Evolutionary conservation across 164 flowering plant species (phyloP), one percentile per base, ranked within the genome.

Genomic region (Vitis labrusca): DNA sequence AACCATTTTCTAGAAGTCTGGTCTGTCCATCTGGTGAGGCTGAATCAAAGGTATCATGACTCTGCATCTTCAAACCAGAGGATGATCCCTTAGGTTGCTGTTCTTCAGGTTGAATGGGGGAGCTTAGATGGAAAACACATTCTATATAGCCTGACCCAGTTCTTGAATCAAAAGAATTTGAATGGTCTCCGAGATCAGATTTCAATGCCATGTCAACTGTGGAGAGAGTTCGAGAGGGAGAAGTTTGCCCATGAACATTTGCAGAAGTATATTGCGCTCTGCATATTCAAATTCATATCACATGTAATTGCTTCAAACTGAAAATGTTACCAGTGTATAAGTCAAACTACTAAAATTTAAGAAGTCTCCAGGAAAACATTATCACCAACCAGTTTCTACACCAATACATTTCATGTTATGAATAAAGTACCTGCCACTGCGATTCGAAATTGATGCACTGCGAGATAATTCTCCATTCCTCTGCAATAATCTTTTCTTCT

Each of bases 361-460:
- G 19, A 50, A 13, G 10, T 10, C 54, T 15, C 55, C 2, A 16
- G 27, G 19, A 60, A 10, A 70, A 50, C 17, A 57, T 48, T 32
- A 54, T 7, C 10, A 27, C 1, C 29, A 56, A 59, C 6, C 47
- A 61, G 15, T 17, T 51, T 30, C 51, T 49, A 58, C 29, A 65
- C 16, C 50, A 47, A n/a, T 16, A 30, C 37, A 66, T 0, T 64
- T 50, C 49, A 63, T 17, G n/a, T n/a, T n/a, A 72, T 12, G 68
- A 59, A 59, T 63, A 47, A 9, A 62, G 15, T 82, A 92, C 96
- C 97, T 85, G 84, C 80, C 74, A 77, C 81, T 81, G 64, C 11
- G 66, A 61, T 59, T 70, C 32, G 86, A 72, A 50, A 78, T 49
- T 29, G 90, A 78, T 59, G 71, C 73, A 74, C 65, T 64, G 63